phyloP scores from a whole-genome alignment of 192 early-diverging fungal species.

The Neocallimastix lanati region DNA sequence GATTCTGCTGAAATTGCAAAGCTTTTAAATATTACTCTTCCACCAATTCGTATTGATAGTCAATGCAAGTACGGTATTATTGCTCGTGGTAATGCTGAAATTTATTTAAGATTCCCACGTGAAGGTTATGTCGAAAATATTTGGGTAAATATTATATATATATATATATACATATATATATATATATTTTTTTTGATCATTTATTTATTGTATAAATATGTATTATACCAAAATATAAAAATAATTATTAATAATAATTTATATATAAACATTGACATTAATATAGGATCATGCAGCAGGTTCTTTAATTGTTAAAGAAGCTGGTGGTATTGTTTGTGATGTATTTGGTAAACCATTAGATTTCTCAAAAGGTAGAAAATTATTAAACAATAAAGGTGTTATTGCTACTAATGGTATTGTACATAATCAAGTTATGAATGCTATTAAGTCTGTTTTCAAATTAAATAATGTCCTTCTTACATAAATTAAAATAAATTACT shows the following conservation, averaged over 20 bases:
- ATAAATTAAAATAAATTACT: neutral
- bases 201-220: too few relatives aligned
- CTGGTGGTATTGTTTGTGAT: constrained; percentile 78
- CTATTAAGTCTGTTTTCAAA: constrained; percentile 42
- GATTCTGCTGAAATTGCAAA: constrained; percentile 54
- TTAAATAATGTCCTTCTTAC: neutral
- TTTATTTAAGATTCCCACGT: constrained; percentile 76
- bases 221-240: too few relatives aligned
- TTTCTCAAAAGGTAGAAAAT: constrained; percentile 70
- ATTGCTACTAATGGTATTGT: constrained; percentile 47
- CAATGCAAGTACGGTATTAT: constrained; percentile 94
- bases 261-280: too few relatives aligned
- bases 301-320: constrained; percentile 70
- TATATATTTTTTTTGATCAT: too few relatives aligned
- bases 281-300: constrained; percentile 83
- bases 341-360: constrained; percentile 67
- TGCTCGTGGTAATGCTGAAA: constrained; percentile 79
- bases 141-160: constrained; percentile 42
- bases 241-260: too few relatives aligned
- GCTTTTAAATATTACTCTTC: constrained; percentile 58
- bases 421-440: constrained; percentile 55
- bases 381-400: constrained; percentile 73
- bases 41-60: constrained; percentile 82
- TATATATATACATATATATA: neutral
- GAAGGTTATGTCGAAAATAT: constrained; percentile 88